These are phyloP conservation scores for Durusdinium trenchii DNA, from an alignment of 73 alveolate species.

Conservation along the genomic window DNA sequence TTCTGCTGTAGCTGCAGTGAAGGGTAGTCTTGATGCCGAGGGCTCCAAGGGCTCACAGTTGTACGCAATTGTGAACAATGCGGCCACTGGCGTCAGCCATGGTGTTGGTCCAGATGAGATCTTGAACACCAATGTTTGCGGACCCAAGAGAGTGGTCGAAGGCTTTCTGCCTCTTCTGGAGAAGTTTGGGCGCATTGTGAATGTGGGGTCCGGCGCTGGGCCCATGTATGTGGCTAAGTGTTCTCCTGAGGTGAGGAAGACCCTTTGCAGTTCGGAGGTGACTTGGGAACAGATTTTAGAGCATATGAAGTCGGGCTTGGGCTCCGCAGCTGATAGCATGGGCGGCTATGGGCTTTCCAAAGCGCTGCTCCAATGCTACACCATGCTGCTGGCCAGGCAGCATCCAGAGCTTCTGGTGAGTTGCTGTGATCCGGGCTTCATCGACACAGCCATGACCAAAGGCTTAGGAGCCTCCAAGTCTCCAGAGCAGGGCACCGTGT, in stretches of 20 bases:
- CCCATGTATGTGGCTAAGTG: slow-evolving; percentile 66
- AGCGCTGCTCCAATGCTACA: slow-evolving; percentile 50
- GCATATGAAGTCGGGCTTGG: slow-evolving; percentile 34
- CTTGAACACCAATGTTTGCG: slow-evolving; percentile 59
- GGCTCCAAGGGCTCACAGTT: slow-evolving; percentile 71
- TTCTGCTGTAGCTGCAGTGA: slow-evolving; percentile 44
- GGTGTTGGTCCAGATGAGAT: slow-evolving; percentile 53
- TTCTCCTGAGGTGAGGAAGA: neutral
- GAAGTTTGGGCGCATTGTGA: slow-evolving; percentile 84
- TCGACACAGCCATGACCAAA: slow-evolving; percentile 67
- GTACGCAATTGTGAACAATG: slow-evolving; percentile 74
- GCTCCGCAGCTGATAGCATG: slow-evolving; percentile 55
- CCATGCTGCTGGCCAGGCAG: slow-evolving; percentile 46
- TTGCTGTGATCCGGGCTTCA: slow-evolving; percentile 53
- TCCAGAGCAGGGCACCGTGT: slow-evolving; percentile 93
- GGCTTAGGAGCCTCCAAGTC: slow-evolving; percentile 60
- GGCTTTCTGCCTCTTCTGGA: slow-evolving; percentile 70
- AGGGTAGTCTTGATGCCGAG: neutral
- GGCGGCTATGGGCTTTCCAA: slow-evolving; percentile 75
- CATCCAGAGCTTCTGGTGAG: slow-evolving; percentile 44
- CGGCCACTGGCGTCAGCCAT: slow-evolving; percentile 74
- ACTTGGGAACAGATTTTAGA: slow-evolving; percentile 62
- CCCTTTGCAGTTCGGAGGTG: slow-evolving; percentile 45
- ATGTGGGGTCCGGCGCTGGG: slow-evolving; percentile 95
- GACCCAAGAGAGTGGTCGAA: slow-evolving; percentile 63